Base-by-base conservation (phyloP, 768 basidiomycete species). In the Boletellus emodensis region DNA sequence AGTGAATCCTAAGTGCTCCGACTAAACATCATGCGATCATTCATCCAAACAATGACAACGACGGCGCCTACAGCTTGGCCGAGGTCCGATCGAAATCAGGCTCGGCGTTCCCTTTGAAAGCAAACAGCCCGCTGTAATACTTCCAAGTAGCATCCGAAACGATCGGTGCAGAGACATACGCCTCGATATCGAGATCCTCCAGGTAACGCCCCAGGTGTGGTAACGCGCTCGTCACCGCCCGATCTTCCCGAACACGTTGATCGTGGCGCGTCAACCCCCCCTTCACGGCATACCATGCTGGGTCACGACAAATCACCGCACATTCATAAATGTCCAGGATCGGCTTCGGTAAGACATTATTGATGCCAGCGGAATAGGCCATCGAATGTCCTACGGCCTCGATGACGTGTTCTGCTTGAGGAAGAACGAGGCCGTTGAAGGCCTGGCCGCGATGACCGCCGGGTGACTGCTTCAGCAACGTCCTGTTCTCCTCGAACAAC, bases 381-480 rank as follows among this genome's bases (percentile, higher is more conserved):
- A 81, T 68, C 15, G 81, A 77, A 58, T 84, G 80, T 3, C 84
- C 83, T 37, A 85, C 77, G 15, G 83, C 77, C 67, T 82, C 77
- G 46, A 85, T 62, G 8, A 77, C 72, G 15, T 53, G 51, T 45
- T 79, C 75, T 10, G 81, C 77, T 60, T 79, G 77, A 6, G 81
- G 83, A 46, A 84, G 74, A 49, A 84, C 63, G 46, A 79, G 70
- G 6, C 73, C 70, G 60, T 79, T 78, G 65, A 81, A 82, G 0
- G 69, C 60, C 28, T 72, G 69, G 35, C 51, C 20, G 15, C 61
- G 60, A 39, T 61, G 61, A 3, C 57, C 54, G 0, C 57, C 53
- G 28, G 68, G 65, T 39, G 78, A 51, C 13, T 64, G 55, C 38
- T 58, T 51, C 44, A 76, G 70, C 12, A 79, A 63, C 9, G 66